These are phyloP conservation scores for Camelina sativa DNA, from an alignment of 345 rosid genomes.

Conservation along the genomic window DNA sequence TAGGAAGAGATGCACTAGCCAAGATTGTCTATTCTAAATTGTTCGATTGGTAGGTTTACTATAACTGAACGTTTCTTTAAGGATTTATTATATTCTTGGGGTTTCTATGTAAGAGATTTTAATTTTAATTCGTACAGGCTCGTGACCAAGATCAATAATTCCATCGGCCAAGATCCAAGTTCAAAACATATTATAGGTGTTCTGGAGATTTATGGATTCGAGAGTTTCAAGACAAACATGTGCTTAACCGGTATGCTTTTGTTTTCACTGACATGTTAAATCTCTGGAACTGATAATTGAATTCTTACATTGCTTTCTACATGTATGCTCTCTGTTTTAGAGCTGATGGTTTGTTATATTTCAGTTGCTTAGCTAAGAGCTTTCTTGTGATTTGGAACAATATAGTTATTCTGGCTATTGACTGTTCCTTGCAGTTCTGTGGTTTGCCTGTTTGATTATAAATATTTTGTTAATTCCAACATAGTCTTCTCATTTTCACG, in stretches of 20 bases:
- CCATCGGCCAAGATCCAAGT: slow-evolving; percentile 90
- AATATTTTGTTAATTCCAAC: slow-evolving; percentile 17
- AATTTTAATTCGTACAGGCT: slow-evolving; percentile 60
- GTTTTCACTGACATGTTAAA: slow-evolving; percentile 37
- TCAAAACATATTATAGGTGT: slow-evolving; percentile 87
- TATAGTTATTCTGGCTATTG: slow-evolving; percentile 26
- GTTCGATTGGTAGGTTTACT: slow-evolving; percentile 80
- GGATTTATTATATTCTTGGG: not conserved
- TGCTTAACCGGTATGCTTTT: slow-evolving; percentile 89
- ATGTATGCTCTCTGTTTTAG: slow-evolving; percentile 24
- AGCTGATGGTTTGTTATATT: slow-evolving; percentile 20
- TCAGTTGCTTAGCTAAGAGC: slow-evolving; percentile 31
- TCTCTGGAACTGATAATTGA: slow-evolving; percentile 26
- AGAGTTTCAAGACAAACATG: slow-evolving; percentile 99
- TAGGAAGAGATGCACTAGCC: slow-evolving; percentile 95
- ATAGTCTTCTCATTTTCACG: slow-evolving; percentile 19
- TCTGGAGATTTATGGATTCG: slow-evolving; percentile 99
- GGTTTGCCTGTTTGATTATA: slow-evolving; percentile 31
- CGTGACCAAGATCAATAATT: slow-evolving; percentile 82
- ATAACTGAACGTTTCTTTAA: not conserved
- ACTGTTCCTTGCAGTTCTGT: slow-evolving; percentile 26
- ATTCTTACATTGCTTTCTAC: not conserved
- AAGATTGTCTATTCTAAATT: slow-evolving; percentile 88
- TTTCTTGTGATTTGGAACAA: slow-evolving; percentile 33
- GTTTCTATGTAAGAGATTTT: slow-evolving; percentile 9